phyloP scores from a whole-genome alignment of 2,329 filamentous ascomycete species.

The Blumeria hordei region DNA sequence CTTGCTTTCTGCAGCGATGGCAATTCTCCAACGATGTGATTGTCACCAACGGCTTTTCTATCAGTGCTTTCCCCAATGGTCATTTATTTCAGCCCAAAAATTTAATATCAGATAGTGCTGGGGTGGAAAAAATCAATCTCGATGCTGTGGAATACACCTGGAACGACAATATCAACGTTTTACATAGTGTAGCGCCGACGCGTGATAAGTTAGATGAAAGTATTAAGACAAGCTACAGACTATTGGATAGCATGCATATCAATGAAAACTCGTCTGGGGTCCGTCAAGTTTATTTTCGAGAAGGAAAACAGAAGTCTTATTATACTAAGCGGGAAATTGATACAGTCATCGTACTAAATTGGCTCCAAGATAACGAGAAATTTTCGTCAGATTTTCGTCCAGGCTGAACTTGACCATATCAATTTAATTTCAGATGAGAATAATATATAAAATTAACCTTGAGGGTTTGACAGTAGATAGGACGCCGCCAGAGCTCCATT shows the following conservation, averaged over 20 bases:
- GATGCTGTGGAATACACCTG: conserved; percentile 20
- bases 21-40: conserved; percentile 19
- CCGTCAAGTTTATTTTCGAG: conserved; percentile 10
- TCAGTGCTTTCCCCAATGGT: conserved; percentile 17
- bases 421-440: too few species aligned
- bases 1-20: conserved; percentile 22
- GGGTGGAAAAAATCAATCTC: conserved; percentile 11
- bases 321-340: conserved; percentile 6
- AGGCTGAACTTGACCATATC: too few species aligned
- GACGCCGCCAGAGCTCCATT: too few species aligned
- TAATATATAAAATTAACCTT: too few species aligned
- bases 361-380: conserved; percentile 3
- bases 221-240: conserved; percentile 31
- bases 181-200: conserved; percentile 25
- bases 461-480: too few species aligned
- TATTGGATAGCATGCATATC: conserved; percentile 21
- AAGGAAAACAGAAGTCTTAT: conserved; percentile 3
- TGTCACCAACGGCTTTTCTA: conserved; percentile 22
- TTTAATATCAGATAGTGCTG: conserved; percentile 3
- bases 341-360: conserved; percentile 12
- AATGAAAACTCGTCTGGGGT: conserved; percentile 15
- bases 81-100: conserved; percentile 6
- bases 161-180: conserved; percentile 21
- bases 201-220: conserved; percentile 25
- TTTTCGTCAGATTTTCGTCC: too few species aligned